Base-by-base conservation (phyloP, 2,329 filamentous ascomycete genomes). In the Monosporascus sp. region DNA sequence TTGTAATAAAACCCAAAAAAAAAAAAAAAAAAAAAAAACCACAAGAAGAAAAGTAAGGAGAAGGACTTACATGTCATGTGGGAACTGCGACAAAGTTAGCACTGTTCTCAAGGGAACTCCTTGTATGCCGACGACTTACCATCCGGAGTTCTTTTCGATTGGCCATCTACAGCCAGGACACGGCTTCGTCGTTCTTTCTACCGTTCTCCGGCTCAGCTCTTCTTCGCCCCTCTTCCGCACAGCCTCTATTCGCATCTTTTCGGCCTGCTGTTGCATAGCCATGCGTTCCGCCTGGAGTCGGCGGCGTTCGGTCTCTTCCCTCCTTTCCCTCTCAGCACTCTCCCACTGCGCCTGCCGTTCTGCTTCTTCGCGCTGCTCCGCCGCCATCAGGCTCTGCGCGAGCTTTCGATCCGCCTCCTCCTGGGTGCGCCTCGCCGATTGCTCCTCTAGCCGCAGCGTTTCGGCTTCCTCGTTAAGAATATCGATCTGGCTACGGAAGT, bases 391-490 rank as follows among this genome's bases (percentile, higher is more conserved):
- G 7, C 6, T 48, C 50, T 49, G 51, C 38, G 45, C 45, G 49
- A 51, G 20, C 4, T 22, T n/a, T 7, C 9, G 14, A 45, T 70
- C 67, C 14, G 68, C 56, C 17, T 72, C 73, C 15, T 73, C 72
- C 15, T 76, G 73, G n/a, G 75, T 74, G 47, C 71, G 70, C 3
- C 68, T 69, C 50, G 72, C 68, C 25, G 72, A 68, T 11, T 11
- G 35, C 22, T 37, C 31, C 14, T 44, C 52, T 57, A 76, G 74
- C 15, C 71, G 72, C 24, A 74, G 68, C 11, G 22, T 8, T 25
- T 44, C 39, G 2, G 24, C 50, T 18, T 27, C 43, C 54, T 70
- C 74, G 58, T 69, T 74, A 49, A 69, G 71, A 48, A 53, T 55
- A 46, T 63, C 63, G 51, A 62, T 57, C 60, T 45, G 27, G 50